Evolutionary conservation across 768 basidiomycete genomes (phyloP).

Genomic region (Strobilomyces confusus): DNA sequence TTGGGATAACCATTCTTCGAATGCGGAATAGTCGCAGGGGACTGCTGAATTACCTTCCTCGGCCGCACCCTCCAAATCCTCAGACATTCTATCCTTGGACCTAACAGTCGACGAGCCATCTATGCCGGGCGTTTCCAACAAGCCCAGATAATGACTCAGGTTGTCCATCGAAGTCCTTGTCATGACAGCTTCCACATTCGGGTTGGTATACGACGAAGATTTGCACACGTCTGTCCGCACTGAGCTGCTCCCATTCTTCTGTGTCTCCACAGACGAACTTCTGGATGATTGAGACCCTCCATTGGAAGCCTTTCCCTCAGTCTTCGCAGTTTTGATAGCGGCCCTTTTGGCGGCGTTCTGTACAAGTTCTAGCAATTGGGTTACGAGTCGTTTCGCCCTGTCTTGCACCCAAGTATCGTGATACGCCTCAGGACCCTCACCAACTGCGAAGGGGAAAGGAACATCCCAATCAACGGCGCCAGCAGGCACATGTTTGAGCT

Average conservation of each 20-base stretch:
- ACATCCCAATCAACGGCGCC: conserved; percentile 82
- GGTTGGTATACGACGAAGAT: not conserved
- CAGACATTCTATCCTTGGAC: conserved; percentile 8
- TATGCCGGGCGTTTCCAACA: conserved; percentile 29
- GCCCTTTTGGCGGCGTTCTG: conserved; percentile 60
- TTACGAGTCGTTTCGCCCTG: conserved; percentile 57
- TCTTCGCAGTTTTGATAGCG: conserved; percentile 41
- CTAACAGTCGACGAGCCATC: not conserved
- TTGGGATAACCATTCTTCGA: conserved; percentile 51
- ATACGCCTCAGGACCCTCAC: conserved; percentile 71
- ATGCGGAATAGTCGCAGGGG: conserved; percentile 36
- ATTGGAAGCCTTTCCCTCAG: conserved; percentile 27
- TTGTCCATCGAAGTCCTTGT: not conserved
- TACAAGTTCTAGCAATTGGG: conserved; percentile 57
- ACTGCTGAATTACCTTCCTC: conserved; percentile 5
- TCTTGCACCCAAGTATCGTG: conserved; percentile 59
- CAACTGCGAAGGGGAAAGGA: conserved; percentile 69
- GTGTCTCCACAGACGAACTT: conserved; percentile 18
- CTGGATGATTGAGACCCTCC: conserved; percentile 35
- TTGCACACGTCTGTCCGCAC: not conserved
- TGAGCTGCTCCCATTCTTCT: not conserved
- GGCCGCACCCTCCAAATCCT: conserved; percentile 7
- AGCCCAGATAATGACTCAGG: conserved; percentile 40
- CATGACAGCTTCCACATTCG: not conserved
- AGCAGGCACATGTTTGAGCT: conserved; percentile 65